Evolutionary conservation across 2,329 filamentous ascomycete genomes (phyloP).

Genomic region (Mycosphaerella sp.): DNA sequence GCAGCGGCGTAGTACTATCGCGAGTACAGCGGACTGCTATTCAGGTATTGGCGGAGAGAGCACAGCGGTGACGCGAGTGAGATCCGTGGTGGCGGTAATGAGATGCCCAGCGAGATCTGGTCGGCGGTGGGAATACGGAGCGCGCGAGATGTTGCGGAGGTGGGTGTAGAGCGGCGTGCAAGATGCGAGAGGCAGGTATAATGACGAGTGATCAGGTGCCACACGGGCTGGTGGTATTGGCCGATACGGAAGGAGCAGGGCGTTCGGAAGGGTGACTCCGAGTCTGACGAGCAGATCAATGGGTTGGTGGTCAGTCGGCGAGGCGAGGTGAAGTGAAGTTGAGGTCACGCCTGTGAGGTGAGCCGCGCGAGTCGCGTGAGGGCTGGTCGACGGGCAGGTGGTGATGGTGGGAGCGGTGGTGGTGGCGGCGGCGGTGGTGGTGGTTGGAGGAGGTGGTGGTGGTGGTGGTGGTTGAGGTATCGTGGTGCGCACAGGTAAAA

Average conservation of each 20-base stretch:
- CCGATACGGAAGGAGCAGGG: neutral
- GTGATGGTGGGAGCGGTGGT: no score
- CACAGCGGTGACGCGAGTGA: slow-evolving; percentile 35
- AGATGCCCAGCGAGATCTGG: neutral
- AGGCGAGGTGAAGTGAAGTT: neutral
- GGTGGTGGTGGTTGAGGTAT: slow-evolving; percentile 4
- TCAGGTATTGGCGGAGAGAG: slow-evolving; percentile 41
- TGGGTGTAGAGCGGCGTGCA: neutral
- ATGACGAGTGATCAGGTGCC: slow-evolving; percentile 4
- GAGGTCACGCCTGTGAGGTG: neutral
- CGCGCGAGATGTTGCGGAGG: neutral
- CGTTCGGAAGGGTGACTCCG: neutral
- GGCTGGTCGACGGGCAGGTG: no score
- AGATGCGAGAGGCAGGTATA: neutral
- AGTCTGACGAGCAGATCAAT: neutral
- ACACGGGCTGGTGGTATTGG: neutral
- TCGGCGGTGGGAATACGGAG: neutral
- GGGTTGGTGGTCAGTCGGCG: neutral
- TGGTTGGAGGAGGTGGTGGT: neutral
- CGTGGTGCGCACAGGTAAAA: neutral
- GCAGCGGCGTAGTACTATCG: slow-evolving; percentile 33
- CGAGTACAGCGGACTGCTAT: slow-evolving; percentile 37
- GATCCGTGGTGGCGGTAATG: slow-evolving; percentile 49
- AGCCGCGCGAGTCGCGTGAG: no score
- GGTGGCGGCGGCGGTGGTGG: neutral